Evolutionary conservation across 208 protist species (phyloP), one percentile per base, ranked within the genome.

Genomic region (Strigomonas culicis): DNA sequence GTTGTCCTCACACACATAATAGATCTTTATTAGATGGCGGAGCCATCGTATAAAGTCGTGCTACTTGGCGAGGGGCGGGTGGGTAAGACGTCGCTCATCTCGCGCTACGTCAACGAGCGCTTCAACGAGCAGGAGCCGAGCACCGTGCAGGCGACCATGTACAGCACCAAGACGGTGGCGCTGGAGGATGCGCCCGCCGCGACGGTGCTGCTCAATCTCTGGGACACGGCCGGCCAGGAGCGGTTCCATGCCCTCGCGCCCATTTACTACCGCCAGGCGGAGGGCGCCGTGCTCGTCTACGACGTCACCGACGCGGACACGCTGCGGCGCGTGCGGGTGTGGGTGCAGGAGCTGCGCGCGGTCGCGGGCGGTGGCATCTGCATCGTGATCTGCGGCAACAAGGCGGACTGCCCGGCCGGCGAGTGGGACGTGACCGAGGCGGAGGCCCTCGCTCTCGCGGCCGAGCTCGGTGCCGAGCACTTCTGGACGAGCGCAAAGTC

Each of bases 311-410:
- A 98, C 68, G 79, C 77, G 21, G 87, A 97, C 65, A 95, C 92
- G 8, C 95, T 98, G 51, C 72, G 82, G 4, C 94, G 88, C 68
- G 94, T 97, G 51, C 94, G 96, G n/a, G 92, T 80, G 41, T 98
- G 97, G 97, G 92, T 98, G 30, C 93, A 94, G 60, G 97, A 98
- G 75, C 81, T 98, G 30, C 83, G 87, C 34, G 86, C 81, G 2
- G 90, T 98, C 57, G 77, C 95, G 15, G 97, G 96, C 4, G 83
- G 90, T 50, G 82, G 88, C 41, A 97, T 98, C 44, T 63, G 74
- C 21, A 77, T 99, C 8, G 85, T 89, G 24, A 88, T 99, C 49
- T 90, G 86, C 43, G 96, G 96, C 41, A 99, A 99, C 81, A 98
- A 99, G 69, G 63, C 66, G 34, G 97, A 98, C 78, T 63, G 89